phyloP scores from a whole-genome alignment of 2,329 filamentous ascomycete species.

The Paecilomyces sp. region DNA sequence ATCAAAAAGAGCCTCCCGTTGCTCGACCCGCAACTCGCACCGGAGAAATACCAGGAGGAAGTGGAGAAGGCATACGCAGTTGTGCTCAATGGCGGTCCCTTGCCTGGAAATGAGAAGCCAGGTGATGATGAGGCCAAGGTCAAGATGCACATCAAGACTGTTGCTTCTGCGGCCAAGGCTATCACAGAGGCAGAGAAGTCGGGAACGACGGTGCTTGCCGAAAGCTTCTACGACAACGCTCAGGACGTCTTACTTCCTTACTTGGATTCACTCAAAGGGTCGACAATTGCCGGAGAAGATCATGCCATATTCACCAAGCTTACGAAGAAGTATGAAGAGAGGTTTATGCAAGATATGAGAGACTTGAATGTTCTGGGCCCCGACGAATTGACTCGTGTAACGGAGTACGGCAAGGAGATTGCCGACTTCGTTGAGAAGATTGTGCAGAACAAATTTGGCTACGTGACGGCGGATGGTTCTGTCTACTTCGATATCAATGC shows the following conservation, averaged over 20 bases:
- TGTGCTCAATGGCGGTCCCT: conserved; percentile 48
- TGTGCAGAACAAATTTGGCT: conserved; percentile 78
- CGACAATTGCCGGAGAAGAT: conserved; percentile 52
- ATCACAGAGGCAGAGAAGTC: conserved; percentile 30
- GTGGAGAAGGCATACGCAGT: conserved; percentile 46
- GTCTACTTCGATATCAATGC: conserved; percentile 90
- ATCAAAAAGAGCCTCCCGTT: conserved; percentile 61
- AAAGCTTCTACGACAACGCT: conserved; percentile 50
- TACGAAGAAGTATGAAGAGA: conserved; percentile 76
- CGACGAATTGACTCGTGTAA: conserved; percentile 80
- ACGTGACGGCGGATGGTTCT: conserved; percentile 66
- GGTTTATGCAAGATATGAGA: conserved; percentile 83
- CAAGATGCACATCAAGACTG: conserved; percentile 77
- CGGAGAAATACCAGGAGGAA: conserved; percentile 41
- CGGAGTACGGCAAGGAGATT: conserved; percentile 84
- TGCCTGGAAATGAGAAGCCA: conserved; percentile 49
- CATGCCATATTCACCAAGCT: conserved; percentile 79
- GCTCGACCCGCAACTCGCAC: conserved; percentile 37
- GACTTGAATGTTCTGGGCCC: conserved; percentile 78
- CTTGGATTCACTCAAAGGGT: conserved; percentile 59
- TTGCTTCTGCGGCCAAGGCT: conserved; percentile 46
- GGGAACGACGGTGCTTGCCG: conserved; percentile 19
- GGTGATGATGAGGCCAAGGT: conserved; percentile 78
- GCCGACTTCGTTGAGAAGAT: conserved; percentile 77
- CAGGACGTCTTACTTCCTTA: conserved; percentile 72